Conservation (phyloP, 495 filamentous ascomycete species). For the Annulohypoxylon stygium region DNA sequence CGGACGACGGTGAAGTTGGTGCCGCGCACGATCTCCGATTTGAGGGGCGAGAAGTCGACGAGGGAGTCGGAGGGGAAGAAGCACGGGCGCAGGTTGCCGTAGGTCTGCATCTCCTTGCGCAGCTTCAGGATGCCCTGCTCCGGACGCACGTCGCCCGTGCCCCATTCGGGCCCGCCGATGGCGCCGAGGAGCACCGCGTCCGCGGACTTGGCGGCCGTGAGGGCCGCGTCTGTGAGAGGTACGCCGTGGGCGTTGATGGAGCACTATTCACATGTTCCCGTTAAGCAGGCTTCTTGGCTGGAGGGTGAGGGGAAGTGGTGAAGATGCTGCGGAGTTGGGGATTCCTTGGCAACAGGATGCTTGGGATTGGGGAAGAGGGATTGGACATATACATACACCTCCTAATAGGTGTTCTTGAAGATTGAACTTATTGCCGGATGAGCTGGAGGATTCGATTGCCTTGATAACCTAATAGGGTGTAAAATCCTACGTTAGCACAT, state of each 20-base stretch:
- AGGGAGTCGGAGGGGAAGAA: constrained; percentile 94
- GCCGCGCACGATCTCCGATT: constrained; percentile 85
- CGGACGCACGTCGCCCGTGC: constrained; percentile 86
- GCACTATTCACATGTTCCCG: constrained; percentile 61
- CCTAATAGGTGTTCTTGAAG: constrained; percentile 93
- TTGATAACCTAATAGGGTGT: constrained; percentile 72
- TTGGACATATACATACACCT: constrained; percentile 74
- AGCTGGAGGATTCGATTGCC: constrained; percentile 75
- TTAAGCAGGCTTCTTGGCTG: not conserved
- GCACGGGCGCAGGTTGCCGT: constrained; percentile 97
- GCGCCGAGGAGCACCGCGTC: constrained; percentile 95
- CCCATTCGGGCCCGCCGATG: constrained; percentile 98
- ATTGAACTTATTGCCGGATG: constrained; percentile 81
- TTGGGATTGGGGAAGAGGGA: not conserved
- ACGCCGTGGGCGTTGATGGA: constrained; percentile 87
- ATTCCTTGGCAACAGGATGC: not conserved
- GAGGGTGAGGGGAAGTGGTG: not conserved
- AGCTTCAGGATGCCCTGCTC: constrained; percentile 95
- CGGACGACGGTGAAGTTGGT: constrained; percentile 96
- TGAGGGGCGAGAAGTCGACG: constrained; percentile 88
- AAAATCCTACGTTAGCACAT: constrained; percentile 25
- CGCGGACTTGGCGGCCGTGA: constrained; percentile 86
- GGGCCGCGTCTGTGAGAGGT: constrained; percentile 86
- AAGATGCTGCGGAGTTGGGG: not conserved
- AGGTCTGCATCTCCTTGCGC: constrained; percentile 93